Evolutionary conservation across 2,329 filamentous ascomycete genomes (phyloP).

Genomic region (Myriangium duriaei): DNA sequence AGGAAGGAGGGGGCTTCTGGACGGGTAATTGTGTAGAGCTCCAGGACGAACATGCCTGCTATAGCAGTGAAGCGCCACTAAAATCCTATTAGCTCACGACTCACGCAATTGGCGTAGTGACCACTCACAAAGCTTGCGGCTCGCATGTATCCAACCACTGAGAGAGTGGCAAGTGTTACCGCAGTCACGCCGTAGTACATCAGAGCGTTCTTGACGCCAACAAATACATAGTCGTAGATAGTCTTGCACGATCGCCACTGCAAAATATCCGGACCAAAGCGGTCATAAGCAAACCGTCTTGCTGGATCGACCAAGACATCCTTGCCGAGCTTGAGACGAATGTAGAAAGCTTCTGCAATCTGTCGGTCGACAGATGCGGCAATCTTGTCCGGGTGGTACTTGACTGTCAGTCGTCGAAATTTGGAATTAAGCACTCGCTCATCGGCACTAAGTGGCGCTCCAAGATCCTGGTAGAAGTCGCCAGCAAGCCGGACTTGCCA

Average conservation of each 20-base stretch:
- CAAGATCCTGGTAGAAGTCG: constrained; percentile 70
- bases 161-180: constrained; percentile 47
- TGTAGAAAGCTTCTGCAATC: constrained; percentile 48
- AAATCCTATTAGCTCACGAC: not conserved
- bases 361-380: constrained; percentile 27
- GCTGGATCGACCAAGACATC: constrained; percentile 70
- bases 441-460: constrained; percentile 53
- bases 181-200: constrained; percentile 51
- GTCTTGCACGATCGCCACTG: constrained; percentile 55
- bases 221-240: constrained; percentile 58
- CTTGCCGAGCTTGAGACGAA: constrained; percentile 69
- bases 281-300: constrained; percentile 76
- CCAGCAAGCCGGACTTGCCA: constrained; percentile 58
- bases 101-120: not conserved
- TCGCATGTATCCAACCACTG: constrained; percentile 54
- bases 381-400: constrained; percentile 76
- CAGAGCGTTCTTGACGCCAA: constrained; percentile 48
- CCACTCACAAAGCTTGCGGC: constrained; percentile 45
- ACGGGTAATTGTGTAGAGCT: constrained; percentile 45
- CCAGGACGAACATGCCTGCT: constrained; percentile 42
- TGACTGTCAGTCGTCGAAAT: constrained; percentile 62
- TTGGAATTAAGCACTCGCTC: constrained; percentile 71
- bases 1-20: constrained; percentile 34
- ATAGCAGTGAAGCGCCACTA: constrained; percentile 40
- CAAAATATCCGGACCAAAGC: constrained; percentile 64